Percentiles rank a stretch among this genome's conserved stretches.
These are phyloP conservation scores for Colletotrichum lindemuthianum DNA, from an alignment of 2,329 filamentous ascomycete genomes.

Conservation along the genomic window DNA sequence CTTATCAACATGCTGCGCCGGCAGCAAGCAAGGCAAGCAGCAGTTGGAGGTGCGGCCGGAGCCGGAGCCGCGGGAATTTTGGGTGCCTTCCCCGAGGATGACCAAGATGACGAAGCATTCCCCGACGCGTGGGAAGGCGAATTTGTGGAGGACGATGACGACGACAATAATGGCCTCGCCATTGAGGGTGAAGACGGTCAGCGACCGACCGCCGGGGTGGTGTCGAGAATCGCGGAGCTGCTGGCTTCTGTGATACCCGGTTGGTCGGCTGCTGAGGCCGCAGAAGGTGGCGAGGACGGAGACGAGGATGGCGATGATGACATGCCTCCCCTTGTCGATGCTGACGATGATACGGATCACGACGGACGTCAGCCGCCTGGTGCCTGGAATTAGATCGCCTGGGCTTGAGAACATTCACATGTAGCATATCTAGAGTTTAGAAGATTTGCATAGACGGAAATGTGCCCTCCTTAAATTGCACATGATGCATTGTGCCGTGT, in stretches of 20 bases:
- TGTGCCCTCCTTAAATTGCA: no score
- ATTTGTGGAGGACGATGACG: constrained; percentile 32
- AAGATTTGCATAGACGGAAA: no score
- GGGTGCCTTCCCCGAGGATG: constrained; percentile 33
- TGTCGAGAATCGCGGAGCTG: constrained; percentile 26
- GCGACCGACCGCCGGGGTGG: constrained; percentile 18
- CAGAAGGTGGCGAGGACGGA: neutral
- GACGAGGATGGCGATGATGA: constrained; percentile 12
- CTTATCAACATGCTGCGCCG: constrained; percentile 22
- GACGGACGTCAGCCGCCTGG: constrained; percentile 16
- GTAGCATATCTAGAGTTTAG: no score
- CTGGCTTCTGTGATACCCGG: constrained; percentile 29
- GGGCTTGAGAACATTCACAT: no score
- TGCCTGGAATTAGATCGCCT: neutral
- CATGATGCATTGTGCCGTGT: no score
- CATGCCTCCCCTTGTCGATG: constrained; percentile 37
- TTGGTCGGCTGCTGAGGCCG: constrained; percentile 6
- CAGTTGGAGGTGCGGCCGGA: constrained; percentile 1
- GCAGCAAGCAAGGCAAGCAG: constrained; percentile 11
- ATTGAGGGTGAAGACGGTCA: constrained; percentile 10
- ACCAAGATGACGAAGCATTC: constrained; percentile 26
- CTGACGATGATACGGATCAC: constrained; percentile 28
- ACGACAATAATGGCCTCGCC: constrained; percentile 30
- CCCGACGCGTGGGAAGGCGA: constrained; percentile 33
- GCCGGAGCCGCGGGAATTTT: constrained; percentile 15